Percentiles rank a stretch among this genome's conserved stretches.
phyloP scores from a whole-genome alignment of 495 filamentous ascomycete species.

The Penicillium taxi region DNA sequence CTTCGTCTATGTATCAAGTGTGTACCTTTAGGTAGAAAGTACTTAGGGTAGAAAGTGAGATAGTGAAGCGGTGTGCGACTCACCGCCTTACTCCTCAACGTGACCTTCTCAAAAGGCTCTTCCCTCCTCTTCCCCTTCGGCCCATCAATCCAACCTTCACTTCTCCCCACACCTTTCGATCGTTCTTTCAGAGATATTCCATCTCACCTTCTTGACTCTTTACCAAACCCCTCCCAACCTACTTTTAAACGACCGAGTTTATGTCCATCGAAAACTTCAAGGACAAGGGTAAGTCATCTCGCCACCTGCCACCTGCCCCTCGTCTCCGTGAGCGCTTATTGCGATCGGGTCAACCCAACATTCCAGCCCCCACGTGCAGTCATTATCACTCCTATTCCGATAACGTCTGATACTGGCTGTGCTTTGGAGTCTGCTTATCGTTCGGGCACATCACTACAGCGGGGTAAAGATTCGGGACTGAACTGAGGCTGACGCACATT shows the following conservation, averaged over 20 bases:
- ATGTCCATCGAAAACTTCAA: constrained; percentile 99
- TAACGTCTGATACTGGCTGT: too few species aligned
- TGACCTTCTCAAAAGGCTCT: constrained; percentile 38
- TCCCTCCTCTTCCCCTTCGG: constrained; percentile 22
- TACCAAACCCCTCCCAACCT: constrained; percentile 37
- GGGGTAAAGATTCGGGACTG: constrained; percentile 30
- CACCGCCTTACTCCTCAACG: constrained; percentile 36
- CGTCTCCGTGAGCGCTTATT: too few species aligned
- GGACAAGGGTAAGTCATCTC: constrained; percentile 77
- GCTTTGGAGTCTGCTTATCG: too few species aligned
- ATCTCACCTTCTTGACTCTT: constrained; percentile 28
- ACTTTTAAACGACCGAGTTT: constrained; percentile 63
- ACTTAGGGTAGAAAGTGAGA: too few species aligned
- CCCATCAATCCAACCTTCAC: constrained; percentile 16
- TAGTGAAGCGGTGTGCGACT: constrained; percentile 20
- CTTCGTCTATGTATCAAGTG: too few species aligned
- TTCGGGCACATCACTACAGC: constrained; percentile 14
- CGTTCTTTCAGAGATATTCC: constrained; percentile 30
- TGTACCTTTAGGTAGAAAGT: too few species aligned
- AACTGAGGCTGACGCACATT: constrained; percentile 31
- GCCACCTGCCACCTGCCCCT: constrained; percentile 21
- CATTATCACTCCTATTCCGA: too few species aligned
- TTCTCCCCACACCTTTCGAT: constrained; percentile 14
- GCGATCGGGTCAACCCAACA: too few species aligned
- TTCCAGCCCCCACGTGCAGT: too few species aligned